Percentiles rank a stretch among this genome's conserved stretches.
These are phyloP conservation scores for Melaleuca quinquenervia DNA, from an alignment of 345 rosid genomes.

Conservation along the genomic window DNA sequence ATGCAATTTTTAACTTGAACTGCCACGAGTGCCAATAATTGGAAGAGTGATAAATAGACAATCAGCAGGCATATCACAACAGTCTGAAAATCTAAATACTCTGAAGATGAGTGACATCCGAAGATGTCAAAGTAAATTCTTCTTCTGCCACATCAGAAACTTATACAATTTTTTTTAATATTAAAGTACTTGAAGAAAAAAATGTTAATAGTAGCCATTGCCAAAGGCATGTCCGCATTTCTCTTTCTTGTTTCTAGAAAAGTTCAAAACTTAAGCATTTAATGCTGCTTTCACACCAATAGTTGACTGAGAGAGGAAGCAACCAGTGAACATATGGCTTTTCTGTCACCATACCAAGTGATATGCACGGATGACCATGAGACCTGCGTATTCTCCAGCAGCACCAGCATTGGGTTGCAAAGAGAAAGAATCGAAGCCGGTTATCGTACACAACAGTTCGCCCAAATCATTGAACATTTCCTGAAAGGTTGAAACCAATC, in stretches of 20 bases:
- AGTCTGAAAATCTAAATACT: not conserved
- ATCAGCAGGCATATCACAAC: not conserved
- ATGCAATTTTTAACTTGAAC: not conserved
- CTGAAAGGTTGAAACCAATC: slow-evolving; percentile 18
- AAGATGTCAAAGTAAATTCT: not conserved
- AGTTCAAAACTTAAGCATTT: not conserved
- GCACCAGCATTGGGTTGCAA: slow-evolving; percentile 99
- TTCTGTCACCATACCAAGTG: slow-evolving; percentile 46
- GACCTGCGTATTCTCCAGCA: slow-evolving; percentile 98
- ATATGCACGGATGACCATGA: slow-evolving; percentile 98
- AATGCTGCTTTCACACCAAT: not conserved
- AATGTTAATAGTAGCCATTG: not conserved
- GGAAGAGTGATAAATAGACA: not conserved
- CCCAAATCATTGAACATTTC: slow-evolving; percentile 95
- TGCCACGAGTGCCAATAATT: not conserved
- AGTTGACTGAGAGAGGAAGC: not conserved
- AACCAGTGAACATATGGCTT: not conserved
- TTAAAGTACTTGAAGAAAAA: not conserved
- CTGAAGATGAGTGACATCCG: not conserved
- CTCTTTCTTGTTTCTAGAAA: not conserved
- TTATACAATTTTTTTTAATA: not conserved
- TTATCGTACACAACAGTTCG: slow-evolving; percentile 66
- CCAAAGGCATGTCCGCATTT: not conserved
- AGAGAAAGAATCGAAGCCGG: slow-evolving; percentile 98
- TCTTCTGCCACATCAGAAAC: not conserved